Evolutionary conservation across 148 eudicot genomes (phyloP).

Genomic region (Agrostemma githago): DNA sequence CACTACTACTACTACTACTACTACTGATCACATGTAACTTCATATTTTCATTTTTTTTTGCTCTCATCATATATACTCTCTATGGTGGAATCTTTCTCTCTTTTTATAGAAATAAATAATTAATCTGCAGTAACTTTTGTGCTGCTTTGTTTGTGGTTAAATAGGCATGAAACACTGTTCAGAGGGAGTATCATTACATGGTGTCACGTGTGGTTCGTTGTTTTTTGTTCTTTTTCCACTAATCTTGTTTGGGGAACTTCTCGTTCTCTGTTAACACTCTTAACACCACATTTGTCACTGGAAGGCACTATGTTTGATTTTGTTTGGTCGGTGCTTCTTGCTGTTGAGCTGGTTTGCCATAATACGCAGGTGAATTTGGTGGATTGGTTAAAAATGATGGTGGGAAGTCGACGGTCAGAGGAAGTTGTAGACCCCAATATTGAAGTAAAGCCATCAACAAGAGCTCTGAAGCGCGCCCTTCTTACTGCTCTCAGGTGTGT

Average conservation of each 20-base stretch:
- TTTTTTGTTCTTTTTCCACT: not conserved
- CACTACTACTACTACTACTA: no score
- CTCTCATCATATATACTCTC: no score
- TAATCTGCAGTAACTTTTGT: no score
- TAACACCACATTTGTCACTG: not conserved
- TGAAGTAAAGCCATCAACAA: slow-evolving; percentile 51
- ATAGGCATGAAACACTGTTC: no score
- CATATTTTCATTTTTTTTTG: no score
- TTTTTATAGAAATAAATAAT: no score
- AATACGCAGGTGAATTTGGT: slow-evolving; percentile 60
- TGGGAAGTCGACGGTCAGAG: slow-evolving; percentile 65
- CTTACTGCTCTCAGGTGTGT: slow-evolving; percentile 64
- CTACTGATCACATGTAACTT: no score
- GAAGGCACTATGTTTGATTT: not conserved
- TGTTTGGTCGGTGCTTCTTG: not conserved
- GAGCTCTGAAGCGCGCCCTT: slow-evolving; percentile 60
- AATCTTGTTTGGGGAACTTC: not conserved
- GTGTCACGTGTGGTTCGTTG: not conserved
- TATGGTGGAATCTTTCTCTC: no score
- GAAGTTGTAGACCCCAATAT: slow-evolving; percentile 65
- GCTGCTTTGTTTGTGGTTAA: no score
- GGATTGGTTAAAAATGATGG: slow-evolving; percentile 77
- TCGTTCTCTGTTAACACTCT: no score
- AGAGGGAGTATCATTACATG: no score
- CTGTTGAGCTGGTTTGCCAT: not conserved